A percentile compares a stretch with the other conserved stretches of the same genome.
These are phyloP conservation scores for Botrytis fragariae DNA, from an alignment of 2,329 filamentous ascomycete species.

Conservation along the genomic window DNA sequence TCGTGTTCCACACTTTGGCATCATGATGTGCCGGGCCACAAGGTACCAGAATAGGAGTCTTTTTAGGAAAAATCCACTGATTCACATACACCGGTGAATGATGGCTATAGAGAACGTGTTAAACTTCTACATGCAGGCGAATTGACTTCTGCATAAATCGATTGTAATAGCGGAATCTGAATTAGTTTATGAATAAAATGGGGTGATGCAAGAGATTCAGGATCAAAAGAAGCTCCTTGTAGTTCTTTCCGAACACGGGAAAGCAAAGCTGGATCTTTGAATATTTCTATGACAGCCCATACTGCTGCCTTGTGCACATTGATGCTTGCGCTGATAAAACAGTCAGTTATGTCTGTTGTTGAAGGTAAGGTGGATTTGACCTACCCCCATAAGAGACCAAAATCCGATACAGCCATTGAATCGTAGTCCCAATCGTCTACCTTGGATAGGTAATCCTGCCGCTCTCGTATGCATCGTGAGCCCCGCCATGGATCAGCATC, in stretches of 20 bases:
- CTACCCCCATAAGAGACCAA: background rate
- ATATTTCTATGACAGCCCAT: background rate
- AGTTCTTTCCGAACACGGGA: background rate
- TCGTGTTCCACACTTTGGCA: slow-evolving; percentile 36
- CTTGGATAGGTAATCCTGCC: background rate
- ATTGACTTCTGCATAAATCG: slow-evolving; percentile 8
- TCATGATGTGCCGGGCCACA: slow-evolving; percentile 21
- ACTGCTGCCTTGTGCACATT: background rate
- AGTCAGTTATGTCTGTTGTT: background rate
- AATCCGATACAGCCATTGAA: background rate
- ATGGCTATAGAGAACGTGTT: background rate
- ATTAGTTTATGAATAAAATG: background rate
- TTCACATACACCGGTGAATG: background rate
- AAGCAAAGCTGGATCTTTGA: background rate
- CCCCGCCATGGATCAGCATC: background rate
- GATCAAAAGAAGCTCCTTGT: background rate
- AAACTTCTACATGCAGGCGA: background rate
- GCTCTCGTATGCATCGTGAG: background rate
- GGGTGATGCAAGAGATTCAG: background rate
- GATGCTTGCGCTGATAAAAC: background rate
- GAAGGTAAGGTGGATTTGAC: background rate
- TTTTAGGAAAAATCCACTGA: background rate
- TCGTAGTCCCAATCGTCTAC: background rate
- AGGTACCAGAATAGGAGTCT: background rate
- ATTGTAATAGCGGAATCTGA: background rate